These are phyloP conservation scores for Cryphonectria carpinicola DNA, from an alignment of 2,329 filamentous ascomycete species.

Conservation along the genomic window DNA sequence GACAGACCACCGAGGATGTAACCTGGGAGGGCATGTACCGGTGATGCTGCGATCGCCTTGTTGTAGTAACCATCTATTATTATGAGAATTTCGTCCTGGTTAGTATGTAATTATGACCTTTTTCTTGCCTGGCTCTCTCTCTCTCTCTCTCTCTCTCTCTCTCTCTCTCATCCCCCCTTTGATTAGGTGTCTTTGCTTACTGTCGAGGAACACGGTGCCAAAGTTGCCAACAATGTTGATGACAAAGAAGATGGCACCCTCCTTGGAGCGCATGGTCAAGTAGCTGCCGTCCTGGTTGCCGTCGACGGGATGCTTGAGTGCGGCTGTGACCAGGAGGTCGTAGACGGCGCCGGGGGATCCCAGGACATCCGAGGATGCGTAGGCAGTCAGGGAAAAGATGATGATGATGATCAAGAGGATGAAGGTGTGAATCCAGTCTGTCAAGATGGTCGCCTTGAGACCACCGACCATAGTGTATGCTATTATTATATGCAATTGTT, in stretches of 20 bases:
- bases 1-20: slow-evolving; percentile 85
- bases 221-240: slow-evolving; percentile 88
- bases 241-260: slow-evolving; percentile 87
- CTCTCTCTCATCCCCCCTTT: no score
- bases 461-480: slow-evolving; percentile 78
- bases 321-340: slow-evolving; percentile 73
- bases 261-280: slow-evolving; percentile 79
- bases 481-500: background rate
- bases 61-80: slow-evolving; percentile 79
- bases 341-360: slow-evolving; percentile 80
- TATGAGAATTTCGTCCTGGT: slow-evolving; percentile 13
- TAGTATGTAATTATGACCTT: slow-evolving; percentile 49
- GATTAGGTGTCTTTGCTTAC: background rate
- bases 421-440: slow-evolving; percentile 86
- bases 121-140: background rate
- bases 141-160: background rate
- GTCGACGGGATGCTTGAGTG: slow-evolving; percentile 70
- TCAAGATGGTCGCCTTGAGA: slow-evolving; percentile 86
- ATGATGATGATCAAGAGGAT: slow-evolving; percentile 84
- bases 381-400: slow-evolving; percentile 81
- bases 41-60: slow-evolving; percentile 87
- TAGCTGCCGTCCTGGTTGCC: slow-evolving; percentile 84
- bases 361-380: slow-evolving; percentile 71
- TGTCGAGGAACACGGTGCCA: slow-evolving; percentile 75
- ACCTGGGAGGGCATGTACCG: slow-evolving; percentile 82